These are phyloP conservation scores for Scheffersomyces quercinus DNA, from an alignment of 1,139 yeast genomes.

Conservation along the genomic window DNA sequence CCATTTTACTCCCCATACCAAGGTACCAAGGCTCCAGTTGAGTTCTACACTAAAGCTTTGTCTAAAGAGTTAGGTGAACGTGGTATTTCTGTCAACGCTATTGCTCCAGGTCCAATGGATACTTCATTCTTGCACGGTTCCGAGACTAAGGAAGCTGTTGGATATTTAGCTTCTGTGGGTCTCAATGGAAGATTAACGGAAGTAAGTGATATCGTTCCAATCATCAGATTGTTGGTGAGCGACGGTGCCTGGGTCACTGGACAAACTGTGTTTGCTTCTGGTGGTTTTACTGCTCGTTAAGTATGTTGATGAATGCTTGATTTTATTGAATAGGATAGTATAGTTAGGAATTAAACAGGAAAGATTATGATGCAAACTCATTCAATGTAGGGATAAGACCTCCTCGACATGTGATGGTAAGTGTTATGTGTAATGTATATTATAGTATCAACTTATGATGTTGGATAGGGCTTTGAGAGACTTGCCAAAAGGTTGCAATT, in stretches of 20 bases:
- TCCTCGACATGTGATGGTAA: too few relatives aligned
- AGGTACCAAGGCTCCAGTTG: conserved; percentile 65
- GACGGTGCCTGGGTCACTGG: conserved; percentile 74
- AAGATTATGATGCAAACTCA: too few relatives aligned
- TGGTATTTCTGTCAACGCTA: conserved; percentile 55
- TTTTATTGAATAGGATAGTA: too few relatives aligned
- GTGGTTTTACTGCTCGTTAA: conserved; percentile 63
- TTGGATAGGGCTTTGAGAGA: too few relatives aligned
- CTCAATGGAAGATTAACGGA: conserved; percentile 54
- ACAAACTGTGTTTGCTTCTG: conserved; percentile 64
- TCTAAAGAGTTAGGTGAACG: conserved; percentile 55
- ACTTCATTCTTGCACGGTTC: conserved; percentile 68
- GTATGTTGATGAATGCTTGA: too few relatives aligned
- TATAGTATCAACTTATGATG: too few relatives aligned
- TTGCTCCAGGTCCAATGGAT: conserved; percentile 76
- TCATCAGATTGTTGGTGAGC: conserved; percentile 57
- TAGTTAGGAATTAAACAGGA: too few relatives aligned
- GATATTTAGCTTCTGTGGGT: conserved; percentile 53
- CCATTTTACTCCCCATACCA: conserved; percentile 58
- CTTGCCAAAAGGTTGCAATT: too few relatives aligned
- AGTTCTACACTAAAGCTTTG: conserved; percentile 55
- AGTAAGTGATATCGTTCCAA: conserved; percentile 63
- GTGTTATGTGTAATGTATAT: too few relatives aligned
- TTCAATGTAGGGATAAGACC: too few relatives aligned
- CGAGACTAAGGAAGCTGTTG: conserved; percentile 54